These are phyloP conservation scores for Pharnaceum exiguum DNA, from an alignment of 148 eudicot genomes.

Conservation along the genomic window DNA sequence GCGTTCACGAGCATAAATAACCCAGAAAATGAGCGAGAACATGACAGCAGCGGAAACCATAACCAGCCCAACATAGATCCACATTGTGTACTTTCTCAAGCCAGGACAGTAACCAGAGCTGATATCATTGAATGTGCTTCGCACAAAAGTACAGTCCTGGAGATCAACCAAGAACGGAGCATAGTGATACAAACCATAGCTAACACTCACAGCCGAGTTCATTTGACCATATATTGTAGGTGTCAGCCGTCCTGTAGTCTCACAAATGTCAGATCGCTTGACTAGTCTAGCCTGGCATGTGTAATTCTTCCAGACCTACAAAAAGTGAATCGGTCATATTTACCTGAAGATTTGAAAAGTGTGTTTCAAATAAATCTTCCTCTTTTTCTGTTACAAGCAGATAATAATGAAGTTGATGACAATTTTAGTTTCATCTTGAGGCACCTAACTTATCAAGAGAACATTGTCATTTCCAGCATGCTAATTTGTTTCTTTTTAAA, in stretches of 20 bases:
- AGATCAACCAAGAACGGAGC: constrained; percentile 60
- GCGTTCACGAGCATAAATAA: constrained; percentile 71
- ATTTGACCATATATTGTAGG: constrained; percentile 57
- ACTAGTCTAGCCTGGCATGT: constrained; percentile 30
- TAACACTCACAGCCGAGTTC: constrained; percentile 43
- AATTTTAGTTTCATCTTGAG: no score
- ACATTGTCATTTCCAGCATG: no score
- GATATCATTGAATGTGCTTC: constrained; percentile 53
- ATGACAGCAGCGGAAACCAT: constrained; percentile 68
- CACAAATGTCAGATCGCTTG: constrained; percentile 32
- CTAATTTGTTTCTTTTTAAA: no score
- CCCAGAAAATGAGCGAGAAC: constrained; percentile 76
- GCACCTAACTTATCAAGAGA: no score
- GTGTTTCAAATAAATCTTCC: no score
- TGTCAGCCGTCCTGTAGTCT: constrained; percentile 62
- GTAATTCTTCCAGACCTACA: constrained; percentile 39
- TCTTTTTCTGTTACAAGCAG: no score
- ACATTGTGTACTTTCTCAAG: constrained; percentile 39
- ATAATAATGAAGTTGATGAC: no score
- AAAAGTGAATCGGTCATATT: not conserved
- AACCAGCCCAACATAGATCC: constrained; percentile 65
- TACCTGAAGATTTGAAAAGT: not conserved
- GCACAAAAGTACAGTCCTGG: constrained; percentile 66
- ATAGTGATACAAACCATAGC: constrained; percentile 54
- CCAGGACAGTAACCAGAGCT: constrained; percentile 48